These are phyloP conservation scores for Pseudocercospora fuligena DNA, from an alignment of 2,329 filamentous ascomycete species.

Conservation along the genomic window DNA sequence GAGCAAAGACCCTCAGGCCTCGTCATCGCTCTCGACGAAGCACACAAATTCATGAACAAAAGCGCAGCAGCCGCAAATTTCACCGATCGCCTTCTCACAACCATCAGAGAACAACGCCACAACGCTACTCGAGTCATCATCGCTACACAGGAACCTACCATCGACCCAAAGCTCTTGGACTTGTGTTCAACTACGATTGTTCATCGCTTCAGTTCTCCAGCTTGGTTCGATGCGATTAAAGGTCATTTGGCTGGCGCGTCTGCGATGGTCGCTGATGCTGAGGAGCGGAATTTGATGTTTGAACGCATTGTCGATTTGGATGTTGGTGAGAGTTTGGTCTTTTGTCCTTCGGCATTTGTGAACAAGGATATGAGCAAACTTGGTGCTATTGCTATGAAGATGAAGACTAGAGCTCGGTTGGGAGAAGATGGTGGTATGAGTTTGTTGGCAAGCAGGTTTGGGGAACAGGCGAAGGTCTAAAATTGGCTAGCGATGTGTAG, in stretches of 20 bases:
- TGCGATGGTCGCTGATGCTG: slow-evolving; percentile 15
- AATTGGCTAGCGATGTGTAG: background rate
- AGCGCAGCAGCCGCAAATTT: slow-evolving; percentile 61
- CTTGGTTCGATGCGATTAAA: slow-evolving; percentile 60
- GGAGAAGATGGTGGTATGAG: slow-evolving; percentile 38
- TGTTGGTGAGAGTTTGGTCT: slow-evolving; percentile 42
- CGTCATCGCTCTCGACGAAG: slow-evolving; percentile 74
- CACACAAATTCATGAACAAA: slow-evolving; percentile 71
- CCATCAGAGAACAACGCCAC: slow-evolving; percentile 74
- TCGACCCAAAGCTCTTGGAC: slow-evolving; percentile 70
- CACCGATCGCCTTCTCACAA: slow-evolving; percentile 65
- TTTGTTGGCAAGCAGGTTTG: slow-evolving; percentile 27
- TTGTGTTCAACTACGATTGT: slow-evolving; percentile 74
- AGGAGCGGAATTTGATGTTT: slow-evolving; percentile 33
- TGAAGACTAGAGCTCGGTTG: slow-evolving; percentile 37
- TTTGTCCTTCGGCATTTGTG: slow-evolving; percentile 38
- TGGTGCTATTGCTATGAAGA: slow-evolving; percentile 31
- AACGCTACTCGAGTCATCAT: slow-evolving; percentile 69
- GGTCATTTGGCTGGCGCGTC: slow-evolving; percentile 54
- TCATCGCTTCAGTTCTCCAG: slow-evolving; percentile 71
- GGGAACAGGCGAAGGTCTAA: background rate
- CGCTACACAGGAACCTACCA: slow-evolving; percentile 77
- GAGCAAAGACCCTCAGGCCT: slow-evolving; percentile 52
- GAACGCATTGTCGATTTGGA: slow-evolving; percentile 37
- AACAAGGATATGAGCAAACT: slow-evolving; percentile 28